Percentiles rank a stretch among this genome's conserved stretches.
Conservation (phyloP, 148 eudicot genomes). For the Vaccinium vitisidaea region DNA sequence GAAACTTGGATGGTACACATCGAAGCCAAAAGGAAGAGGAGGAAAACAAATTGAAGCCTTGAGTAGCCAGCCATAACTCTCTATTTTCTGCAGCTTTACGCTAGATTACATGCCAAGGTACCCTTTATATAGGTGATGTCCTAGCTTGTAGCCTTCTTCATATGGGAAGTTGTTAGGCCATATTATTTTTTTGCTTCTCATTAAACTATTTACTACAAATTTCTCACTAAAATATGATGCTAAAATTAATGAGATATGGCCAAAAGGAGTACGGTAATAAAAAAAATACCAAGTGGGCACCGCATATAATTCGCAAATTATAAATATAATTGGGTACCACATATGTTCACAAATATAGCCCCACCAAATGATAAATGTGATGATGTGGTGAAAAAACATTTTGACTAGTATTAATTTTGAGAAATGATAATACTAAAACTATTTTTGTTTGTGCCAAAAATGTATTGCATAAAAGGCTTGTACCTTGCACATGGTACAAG, state of each 20-base stretch:
- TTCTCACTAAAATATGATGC: too few relatives aligned
- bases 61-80: neutral
- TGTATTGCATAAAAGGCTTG: too few relatives aligned
- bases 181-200: neutral
- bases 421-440: too few relatives aligned
- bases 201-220: too few relatives aligned
- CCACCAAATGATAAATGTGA: neutral
- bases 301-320: too few relatives aligned
- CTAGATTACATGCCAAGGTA: neutral
- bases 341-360: neutral
- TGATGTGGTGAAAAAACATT: neutral
- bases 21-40: slow-evolving; percentile 7
- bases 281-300: too few relatives aligned
- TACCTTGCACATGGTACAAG: too few relatives aligned
- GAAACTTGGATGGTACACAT: slow-evolving; percentile 11
- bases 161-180: neutral
- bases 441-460: too few relatives aligned
- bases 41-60: slow-evolving; percentile 7
- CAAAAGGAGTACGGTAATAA: neutral
- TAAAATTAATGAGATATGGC: neutral
- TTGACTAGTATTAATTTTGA: too few relatives aligned
- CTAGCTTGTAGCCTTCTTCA: neutral
- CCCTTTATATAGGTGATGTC: slow-evolving; percentile 4
- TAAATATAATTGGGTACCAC: neutral
- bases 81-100: neutral